These are phyloP conservation scores for Camelina hispida DNA, from an alignment of 345 rosid genomes.

Conservation along the genomic window DNA sequence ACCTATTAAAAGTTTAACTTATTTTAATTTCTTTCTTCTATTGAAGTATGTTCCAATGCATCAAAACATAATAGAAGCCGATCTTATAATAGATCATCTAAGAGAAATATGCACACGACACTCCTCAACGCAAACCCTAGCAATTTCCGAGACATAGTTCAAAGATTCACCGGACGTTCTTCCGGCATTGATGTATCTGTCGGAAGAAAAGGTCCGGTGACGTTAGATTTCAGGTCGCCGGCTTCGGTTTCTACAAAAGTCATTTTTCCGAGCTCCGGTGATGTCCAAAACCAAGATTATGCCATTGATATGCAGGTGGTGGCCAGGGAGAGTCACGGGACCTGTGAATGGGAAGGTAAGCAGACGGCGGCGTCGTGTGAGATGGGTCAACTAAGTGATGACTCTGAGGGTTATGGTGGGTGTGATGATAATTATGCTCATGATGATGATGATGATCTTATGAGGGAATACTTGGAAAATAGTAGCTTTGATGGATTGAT, in stretches of 20 bases:
- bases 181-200: slow-evolving; percentile 4
- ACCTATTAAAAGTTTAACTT: not conserved
- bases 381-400: not conserved
- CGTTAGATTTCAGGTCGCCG: slow-evolving; percentile 44
- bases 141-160: slow-evolving; percentile 68
- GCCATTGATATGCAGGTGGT: not conserved
- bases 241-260: slow-evolving; percentile 9
- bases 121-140: slow-evolving; percentile 59
- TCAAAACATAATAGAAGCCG: not conserved
- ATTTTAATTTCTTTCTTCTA: not conserved
- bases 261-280: not conserved
- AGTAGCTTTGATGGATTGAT: not conserved
- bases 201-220: slow-evolving; percentile 45
- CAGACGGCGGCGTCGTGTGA: not conserved
- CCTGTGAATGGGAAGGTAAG: not conserved
- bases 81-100: slow-evolving; percentile 33
- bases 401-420: not conserved
- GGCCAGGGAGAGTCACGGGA: slow-evolving; percentile 7
- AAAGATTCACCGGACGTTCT: slow-evolving; percentile 68
- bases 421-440: not conserved
- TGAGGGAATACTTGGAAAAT: not conserved
- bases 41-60: not conserved
- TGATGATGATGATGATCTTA: not conserved
- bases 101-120: slow-evolving; percentile 55
- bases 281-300: not conserved